These are phyloP conservation scores for Periconia digitata DNA, from an alignment of 2,329 filamentous ascomycete genomes.

Conservation along the genomic window DNA sequence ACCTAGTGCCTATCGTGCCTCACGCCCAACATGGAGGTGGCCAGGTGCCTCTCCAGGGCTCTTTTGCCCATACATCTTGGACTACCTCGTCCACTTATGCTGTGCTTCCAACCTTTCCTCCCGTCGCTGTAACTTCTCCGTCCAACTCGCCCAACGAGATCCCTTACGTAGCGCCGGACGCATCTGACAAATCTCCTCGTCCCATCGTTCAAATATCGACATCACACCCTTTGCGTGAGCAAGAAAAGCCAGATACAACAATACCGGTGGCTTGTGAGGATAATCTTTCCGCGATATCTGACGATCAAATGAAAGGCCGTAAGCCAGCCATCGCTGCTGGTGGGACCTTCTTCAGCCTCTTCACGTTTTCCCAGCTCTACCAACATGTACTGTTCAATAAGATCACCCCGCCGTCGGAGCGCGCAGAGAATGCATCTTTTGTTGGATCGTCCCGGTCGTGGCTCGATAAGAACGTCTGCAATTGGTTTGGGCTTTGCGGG, in stretches of 20 bases:
- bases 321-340: constrained; percentile 37
- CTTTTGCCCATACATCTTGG: constrained; percentile 27
- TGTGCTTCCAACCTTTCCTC: constrained; percentile 26
- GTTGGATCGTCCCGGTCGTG: constrained; percentile 42
- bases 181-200: constrained; percentile 15
- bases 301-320: constrained; percentile 39
- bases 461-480: constrained; percentile 58
- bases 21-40: constrained; percentile 37
- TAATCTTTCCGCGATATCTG: constrained; percentile 15
- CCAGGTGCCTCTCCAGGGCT: constrained; percentile 36
- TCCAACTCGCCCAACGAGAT: constrained; percentile 13
- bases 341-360: constrained; percentile 40
- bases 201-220: constrained; percentile 34
- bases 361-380: constrained; percentile 40
- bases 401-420: constrained; percentile 34
- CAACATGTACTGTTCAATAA: constrained; percentile 36
- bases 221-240: constrained; percentile 26
- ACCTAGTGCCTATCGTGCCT: constrained; percentile 39
- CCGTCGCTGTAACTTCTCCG: constrained; percentile 22
- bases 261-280: constrained; percentile 17
- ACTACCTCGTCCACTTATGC: constrained; percentile 21
- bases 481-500: constrained; percentile 78
- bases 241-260: constrained; percentile 9
- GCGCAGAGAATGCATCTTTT: constrained; percentile 37
- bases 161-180: constrained; percentile 31